These are phyloP conservation scores for Paramecium pentaurelia DNA, from an alignment of 73 alveolate species.

Conservation along the genomic window DNA sequence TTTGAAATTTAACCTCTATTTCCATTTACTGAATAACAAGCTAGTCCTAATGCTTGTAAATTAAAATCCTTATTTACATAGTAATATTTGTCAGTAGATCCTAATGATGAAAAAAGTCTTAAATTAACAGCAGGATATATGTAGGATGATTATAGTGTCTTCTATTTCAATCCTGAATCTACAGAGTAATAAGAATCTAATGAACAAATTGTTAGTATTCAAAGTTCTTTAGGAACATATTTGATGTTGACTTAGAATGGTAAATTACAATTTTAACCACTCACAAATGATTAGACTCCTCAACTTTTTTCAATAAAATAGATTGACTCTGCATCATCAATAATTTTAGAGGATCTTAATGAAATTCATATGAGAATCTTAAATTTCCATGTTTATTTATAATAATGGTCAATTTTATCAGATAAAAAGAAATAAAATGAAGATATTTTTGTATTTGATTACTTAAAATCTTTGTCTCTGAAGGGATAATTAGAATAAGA, in stretches of 20 bases:
- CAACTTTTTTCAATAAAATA: neutral
- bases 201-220: neutral
- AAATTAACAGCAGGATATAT: neutral
- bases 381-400: neutral
- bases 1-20: constrained; percentile 16
- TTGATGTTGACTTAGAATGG: neutral
- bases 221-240: neutral
- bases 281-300: neutral
- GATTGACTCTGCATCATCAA: neutral
- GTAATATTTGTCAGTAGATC: constrained; percentile 21
- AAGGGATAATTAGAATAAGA: neutral
- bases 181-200: neutral
- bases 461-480: neutral
- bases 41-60: constrained; percentile 12
- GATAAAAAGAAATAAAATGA: constrained; percentile 26
- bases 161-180: neutral
- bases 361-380: neutral
- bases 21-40: constrained; percentile 23
- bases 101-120: constrained; percentile 35
- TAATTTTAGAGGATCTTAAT: neutral
- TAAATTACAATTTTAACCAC: neutral
- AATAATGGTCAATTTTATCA: neutral
- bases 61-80: constrained; percentile 11
- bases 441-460: neutral
- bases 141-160: neutral